Base-by-base conservation (phyloP, 345 rosid species). In the Microcos paniculata region DNA sequence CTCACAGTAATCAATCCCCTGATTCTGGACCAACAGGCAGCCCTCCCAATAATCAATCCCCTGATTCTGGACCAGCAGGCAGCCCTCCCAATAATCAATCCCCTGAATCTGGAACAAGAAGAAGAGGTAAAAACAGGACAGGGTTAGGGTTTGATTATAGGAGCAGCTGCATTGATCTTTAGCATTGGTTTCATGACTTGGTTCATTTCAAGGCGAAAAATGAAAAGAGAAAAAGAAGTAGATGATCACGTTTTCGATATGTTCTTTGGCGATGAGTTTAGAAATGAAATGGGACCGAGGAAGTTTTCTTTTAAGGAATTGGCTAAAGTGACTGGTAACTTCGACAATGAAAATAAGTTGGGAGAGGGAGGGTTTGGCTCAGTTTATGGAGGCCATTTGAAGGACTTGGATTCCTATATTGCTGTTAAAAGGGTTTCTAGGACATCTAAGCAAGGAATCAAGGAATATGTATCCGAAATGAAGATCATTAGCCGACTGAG, bases 301-400 rank as follows among this genome's bases (percentile, higher is more conserved):
- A 56, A 33, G 62, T 71, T 71, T 52, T 51, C 30, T 4, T 35
- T 30, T 5, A 38, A 30, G 31, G 73, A 52, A 70, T n/a, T 70
- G 73, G 73, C 62, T 49, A 33, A 4, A 70, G 62, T 26, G 9
- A 71, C 62, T 19, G 33, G 45, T 51, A 33, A 31, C 10, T 71
- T 71, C 18, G 53, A 14, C 23, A 38, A 7, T 31, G 74, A 53
- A 40, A 61, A 65, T 21, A 43, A 63, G 74, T 79, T 72, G 35
- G 77, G 80, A 3, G 83, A 76, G 28, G 79, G 79, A 26, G 82
- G 79, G n/a, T 76, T 79, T 62, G 75, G 78, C 2, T 56, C 71
- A 3, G 82, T 79, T 62, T 79, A 69, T 74, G 18, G 16, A 43
- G 83, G 82, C 10, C 56, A 53, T 30, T 21, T 76, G 43, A 51